Evolutionary conservation across 352 stramenopile genomes (phyloP), one percentile per base, ranked within the genome.

Genomic region (Pythium oligandrum): DNA sequence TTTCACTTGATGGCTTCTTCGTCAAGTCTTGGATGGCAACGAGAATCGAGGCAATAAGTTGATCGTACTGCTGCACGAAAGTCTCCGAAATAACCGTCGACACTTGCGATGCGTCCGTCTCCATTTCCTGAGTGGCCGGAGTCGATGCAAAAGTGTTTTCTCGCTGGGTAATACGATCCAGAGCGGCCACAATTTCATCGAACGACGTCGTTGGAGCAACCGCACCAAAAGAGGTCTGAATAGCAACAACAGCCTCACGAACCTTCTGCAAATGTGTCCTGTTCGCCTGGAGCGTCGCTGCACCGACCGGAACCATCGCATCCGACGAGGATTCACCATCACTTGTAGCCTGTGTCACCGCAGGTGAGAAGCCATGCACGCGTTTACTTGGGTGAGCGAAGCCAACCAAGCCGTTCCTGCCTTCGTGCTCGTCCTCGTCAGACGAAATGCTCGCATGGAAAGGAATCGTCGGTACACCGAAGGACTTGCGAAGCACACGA

Each of bases 1-100:
- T 50, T 5, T 64, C 48, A 34, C 5, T 51, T 31, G 48, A n/a
- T 40, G 61, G 33, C 34, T 82, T 68, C 48, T 86, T 91, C 0
- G 82, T 91, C 55, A 90, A 46, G 33, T 92, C 75, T 52, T 94
- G 84, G 43, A 94, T 88, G 12, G 81, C 80, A 36, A 92, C 76
- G 11, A 94, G 57, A 42, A 94, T 76, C 1, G 72, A 86, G 48
- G 86, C 76, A 3, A 94, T 70, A 10, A 94, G 56, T 47, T 75
- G 79, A 57, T 94, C 82, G 53, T 85, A 89, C 11, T 66, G 48
- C 34, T 72, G 55, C 12, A 62, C 70, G 53, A 93, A 91, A 26
- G 17, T 26, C 17, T 26, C 17, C 17, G 17, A 26, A 36, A 48
- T 35, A 32, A 63, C 40, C 38, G 78, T 53, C 26, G 67, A 71